Conservation (phyloP, 768 basidiomycete genomes). For the Lepiota brunneoincarnata region DNA sequence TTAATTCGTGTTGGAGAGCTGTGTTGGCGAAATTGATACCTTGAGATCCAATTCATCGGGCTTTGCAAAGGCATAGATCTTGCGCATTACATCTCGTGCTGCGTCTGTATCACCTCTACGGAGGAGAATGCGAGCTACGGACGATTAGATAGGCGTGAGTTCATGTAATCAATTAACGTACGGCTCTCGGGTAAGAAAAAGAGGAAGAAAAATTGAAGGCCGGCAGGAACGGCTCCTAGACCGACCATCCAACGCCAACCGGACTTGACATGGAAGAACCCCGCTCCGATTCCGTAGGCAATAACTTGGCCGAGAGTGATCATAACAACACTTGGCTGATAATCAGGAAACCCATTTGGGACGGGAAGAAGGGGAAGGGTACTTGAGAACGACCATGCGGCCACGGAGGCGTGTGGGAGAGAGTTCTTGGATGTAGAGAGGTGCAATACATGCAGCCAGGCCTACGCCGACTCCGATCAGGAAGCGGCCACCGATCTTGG, state of each 20-base stretch:
- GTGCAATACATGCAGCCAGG: conserved; percentile 73
- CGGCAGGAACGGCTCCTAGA: conserved; percentile 67
- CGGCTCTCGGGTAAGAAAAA: conserved; percentile 78
- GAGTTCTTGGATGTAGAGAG: conserved; percentile 82
- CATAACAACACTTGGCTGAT: conserved; percentile 55
- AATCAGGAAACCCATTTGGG: not conserved
- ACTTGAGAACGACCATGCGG: conserved; percentile 77
- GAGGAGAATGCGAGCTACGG: conserved; percentile 58
- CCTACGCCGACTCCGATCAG: conserved; percentile 75
- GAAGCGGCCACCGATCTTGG: conserved; percentile 68
- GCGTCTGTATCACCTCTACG: conserved; percentile 45
- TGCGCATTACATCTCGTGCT: conserved; percentile 55
- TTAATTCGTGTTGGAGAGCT: not conserved
- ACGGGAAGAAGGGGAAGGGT: conserved; percentile 4
- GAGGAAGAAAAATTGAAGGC: conserved; percentile 56
- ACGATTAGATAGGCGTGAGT: not conserved
- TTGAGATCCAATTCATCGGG: conserved; percentile 66
- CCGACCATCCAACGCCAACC: conserved; percentile 91
- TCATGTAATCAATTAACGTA: conserved; percentile 34
- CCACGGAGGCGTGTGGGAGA: conserved; percentile 73
- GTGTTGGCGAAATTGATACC: conserved; percentile 26
- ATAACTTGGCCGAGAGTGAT: conserved; percentile 82
- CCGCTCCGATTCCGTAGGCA: conserved; percentile 72
- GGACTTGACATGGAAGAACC: conserved; percentile 50
- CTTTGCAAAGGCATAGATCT: conserved; percentile 67